phyloP scores from a whole-genome alignment of 768 basidiomycete genomes.

The Serendipita sp. region DNA sequence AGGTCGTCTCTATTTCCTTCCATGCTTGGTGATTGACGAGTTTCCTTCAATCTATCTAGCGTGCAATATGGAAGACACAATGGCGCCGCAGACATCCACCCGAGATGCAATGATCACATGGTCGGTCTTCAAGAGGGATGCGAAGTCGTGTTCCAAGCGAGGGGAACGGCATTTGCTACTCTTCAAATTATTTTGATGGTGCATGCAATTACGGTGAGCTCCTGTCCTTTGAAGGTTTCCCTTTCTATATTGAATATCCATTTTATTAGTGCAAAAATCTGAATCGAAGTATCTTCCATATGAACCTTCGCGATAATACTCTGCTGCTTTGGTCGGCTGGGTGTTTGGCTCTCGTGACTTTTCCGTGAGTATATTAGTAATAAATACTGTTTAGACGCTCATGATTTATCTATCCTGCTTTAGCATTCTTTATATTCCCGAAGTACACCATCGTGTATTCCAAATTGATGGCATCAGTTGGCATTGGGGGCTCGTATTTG shows the following conservation, averaged over 20 bases:
- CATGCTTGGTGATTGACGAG: neutral
- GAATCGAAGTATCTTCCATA: slow-evolving; percentile 7
- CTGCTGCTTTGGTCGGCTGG: slow-evolving; percentile 12
- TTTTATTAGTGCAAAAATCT: slow-evolving; percentile 3
- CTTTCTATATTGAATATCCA: neutral
- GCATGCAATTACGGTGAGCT: slow-evolving; percentile 2
- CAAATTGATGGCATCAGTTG: slow-evolving; percentile 19
- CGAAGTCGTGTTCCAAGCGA: slow-evolving; percentile 23
- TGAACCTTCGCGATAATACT: slow-evolving; percentile 12
- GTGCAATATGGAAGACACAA: slow-evolving; percentile 19
- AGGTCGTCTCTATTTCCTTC: slow-evolving; percentile 14
- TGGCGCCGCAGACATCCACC: slow-evolving; percentile 18
- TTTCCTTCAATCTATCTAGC: slow-evolving; percentile 15
- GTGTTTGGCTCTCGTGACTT: slow-evolving; percentile 21
- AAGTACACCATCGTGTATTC: slow-evolving; percentile 22
- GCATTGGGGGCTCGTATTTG: slow-evolving; percentile 23
- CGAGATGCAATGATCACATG: slow-evolving; percentile 6
- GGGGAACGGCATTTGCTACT: slow-evolving; percentile 22
- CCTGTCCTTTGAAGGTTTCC: too few relatives aligned
- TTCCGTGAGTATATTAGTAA: slow-evolving; percentile 17
- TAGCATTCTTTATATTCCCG: slow-evolving; percentile 20
- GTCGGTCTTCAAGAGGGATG: slow-evolving; percentile 12
- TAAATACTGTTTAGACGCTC: neutral
- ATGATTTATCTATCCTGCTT: slow-evolving; percentile 6
- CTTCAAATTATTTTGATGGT: slow-evolving; percentile 11